These are phyloP conservation scores for Agaricus subrufescens DNA, from an alignment of 768 basidiomycete genomes.

Conservation along the genomic window DNA sequence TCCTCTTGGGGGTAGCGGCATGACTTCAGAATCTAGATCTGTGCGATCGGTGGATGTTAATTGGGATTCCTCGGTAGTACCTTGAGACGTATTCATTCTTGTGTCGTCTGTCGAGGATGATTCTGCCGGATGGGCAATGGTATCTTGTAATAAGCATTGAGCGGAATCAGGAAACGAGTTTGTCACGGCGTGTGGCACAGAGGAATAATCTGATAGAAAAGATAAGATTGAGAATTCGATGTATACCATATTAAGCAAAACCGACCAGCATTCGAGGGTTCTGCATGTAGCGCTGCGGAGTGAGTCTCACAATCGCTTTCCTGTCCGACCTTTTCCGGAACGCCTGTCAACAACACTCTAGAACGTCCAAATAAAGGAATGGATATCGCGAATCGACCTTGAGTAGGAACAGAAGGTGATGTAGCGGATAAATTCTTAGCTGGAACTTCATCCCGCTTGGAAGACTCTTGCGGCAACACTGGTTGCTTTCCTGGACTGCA, in stretches of 20 bases:
- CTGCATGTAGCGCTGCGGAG: neutral
- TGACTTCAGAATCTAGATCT: neutral
- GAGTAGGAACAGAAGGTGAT: neutral
- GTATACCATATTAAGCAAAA: neutral
- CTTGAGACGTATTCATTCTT: neutral
- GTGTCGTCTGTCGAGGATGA: neutral
- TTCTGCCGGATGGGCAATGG: neutral
- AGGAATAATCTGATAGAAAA: conserved; percentile 3
- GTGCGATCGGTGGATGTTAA: neutral
- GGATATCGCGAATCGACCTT: conserved; percentile 14
- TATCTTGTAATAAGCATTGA: conserved; percentile 7
- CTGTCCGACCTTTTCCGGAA: conserved; percentile 1
- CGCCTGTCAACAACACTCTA: conserved; percentile 10
- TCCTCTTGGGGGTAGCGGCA: neutral
- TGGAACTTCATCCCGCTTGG: conserved; percentile 15
- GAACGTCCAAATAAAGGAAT: conserved; percentile 18
- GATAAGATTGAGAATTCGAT: neutral
- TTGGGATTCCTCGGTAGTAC: neutral
- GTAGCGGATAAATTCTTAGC: conserved; percentile 9
- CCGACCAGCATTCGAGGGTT: neutral
- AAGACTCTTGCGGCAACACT: conserved; percentile 1
- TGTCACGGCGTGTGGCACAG: neutral
- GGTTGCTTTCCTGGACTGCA: neutral
- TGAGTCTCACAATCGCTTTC: neutral
- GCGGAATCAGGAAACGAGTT: neutral